Evolutionary conservation across 2,329 filamentous ascomycete genomes (phyloP), one percentile per base, ranked within the genome.

Genomic region (Colletotrichum orchidophilum): DNA sequence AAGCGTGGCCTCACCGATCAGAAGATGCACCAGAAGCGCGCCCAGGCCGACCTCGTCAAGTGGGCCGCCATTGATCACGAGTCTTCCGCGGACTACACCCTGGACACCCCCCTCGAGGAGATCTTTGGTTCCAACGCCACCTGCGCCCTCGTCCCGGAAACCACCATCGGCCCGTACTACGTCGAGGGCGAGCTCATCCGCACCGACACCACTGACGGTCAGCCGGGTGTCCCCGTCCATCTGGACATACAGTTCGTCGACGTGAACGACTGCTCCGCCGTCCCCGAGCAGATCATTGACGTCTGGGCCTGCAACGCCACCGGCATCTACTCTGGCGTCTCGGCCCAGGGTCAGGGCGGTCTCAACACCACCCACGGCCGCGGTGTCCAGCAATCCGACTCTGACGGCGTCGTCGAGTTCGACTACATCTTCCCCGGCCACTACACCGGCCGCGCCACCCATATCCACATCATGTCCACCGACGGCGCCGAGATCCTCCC

Each of bases 401-500:
- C 35, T 15, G 66, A 70, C 66, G 60, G 70, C 31, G 66, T 70
- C 80, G 50, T 70, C 80, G 77, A 82, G 69, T 85, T 86, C 72
- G 78, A 81, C 39, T 82, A 81, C 18, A 75, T 84, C 73, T 84
- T 84, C 73, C 84, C 83, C 0, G 83, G 84, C 4, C 83, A 85
- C 74, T 86, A 86, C 74, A 76, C 76, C 11, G 79, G 81, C 6
- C 83, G 86, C 2, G 80, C 86, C 5, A 84, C 80, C 1, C 87
- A 88, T 73, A 84, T 86, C 21, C 87, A 88, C 73, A 61, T 82
- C 49, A 74, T 82, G 62, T 77, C 84, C 83, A 78, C 82, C 72
- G 75, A 80, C 57, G 81, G 81, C 63, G 78, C 80, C 7, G 79
- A 79, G 18, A 70, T 78, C 2, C 74, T 78, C 13, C 59, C 74